Percentiles rank a stretch among this genome's conserved stretches.
phyloP scores from a whole-genome alignment of 805 yeast genomes.

The Barnettozyma populi region DNA sequence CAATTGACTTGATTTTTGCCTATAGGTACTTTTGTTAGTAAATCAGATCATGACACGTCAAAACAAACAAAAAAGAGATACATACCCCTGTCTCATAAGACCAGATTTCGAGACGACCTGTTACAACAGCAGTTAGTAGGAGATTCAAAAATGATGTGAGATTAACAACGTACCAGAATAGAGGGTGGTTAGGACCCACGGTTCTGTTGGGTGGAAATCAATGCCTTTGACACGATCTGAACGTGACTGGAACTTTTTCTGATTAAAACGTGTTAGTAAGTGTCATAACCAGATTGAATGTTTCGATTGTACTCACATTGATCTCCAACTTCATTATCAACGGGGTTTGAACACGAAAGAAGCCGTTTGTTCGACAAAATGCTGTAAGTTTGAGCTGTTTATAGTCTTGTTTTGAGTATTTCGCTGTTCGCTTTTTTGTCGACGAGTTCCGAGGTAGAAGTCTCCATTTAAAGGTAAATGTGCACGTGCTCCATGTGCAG shows the following conservation, averaged over 20 bases:
- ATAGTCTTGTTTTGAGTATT: neutral
- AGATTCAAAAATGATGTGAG: neutral
- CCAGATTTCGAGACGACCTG: conserved; percentile 75
- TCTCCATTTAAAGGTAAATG: too few species aligned
- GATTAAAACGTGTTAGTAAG: conserved; percentile 10
- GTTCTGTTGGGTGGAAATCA: conserved; percentile 97
- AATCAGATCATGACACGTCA: conserved; percentile 1
- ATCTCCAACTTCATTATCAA: conserved; percentile 23
- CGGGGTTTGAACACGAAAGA: neutral
- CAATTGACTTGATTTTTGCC: conserved; percentile 79
- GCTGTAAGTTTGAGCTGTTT: neutral
- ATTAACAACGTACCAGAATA: conserved; percentile 60
- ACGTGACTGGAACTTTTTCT: conserved; percentile 83
- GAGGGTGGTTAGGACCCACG: conserved; percentile 91
- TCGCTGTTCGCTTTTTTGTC: conserved; percentile 2
- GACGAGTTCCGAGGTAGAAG: neutral
- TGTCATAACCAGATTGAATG: neutral
- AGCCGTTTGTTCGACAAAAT: neutral
- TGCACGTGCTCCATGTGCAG: neutral
- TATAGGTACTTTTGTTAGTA: conserved; percentile 14
- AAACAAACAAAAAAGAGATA: conserved; percentile 2
- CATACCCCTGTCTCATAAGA: conserved; percentile 71
- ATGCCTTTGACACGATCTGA: conserved; percentile 97
- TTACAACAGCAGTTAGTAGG: neutral
- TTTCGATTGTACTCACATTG: conserved; percentile 16